Evolutionary conservation across 1,284 basidiomycete species (phyloP), one percentile per base, ranked within the genome.

Genomic region (Cutaneotrichosporon cyanovorans): DNA sequence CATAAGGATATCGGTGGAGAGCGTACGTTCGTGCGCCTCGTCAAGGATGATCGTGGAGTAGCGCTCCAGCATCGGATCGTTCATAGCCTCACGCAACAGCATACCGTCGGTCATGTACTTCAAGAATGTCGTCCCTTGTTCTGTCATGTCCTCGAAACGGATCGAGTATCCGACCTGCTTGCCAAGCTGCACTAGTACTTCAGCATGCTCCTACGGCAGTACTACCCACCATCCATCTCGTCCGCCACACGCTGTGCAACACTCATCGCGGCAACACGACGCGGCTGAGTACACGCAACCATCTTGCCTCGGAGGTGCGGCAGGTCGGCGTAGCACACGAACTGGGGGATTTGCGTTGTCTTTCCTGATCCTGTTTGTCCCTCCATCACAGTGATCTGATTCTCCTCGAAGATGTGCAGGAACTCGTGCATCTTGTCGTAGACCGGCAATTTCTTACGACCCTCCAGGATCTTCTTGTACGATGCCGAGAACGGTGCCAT

Each of bases 41-140:
- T 99, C 95, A 50, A 98, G 82, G 60, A 99, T 96, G 71, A 98
- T 89, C 15, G 91, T 95, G 28, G 88, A 92, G 73, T 99, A 99
- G 11, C 89, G 81, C 40, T 80, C 77, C 22, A 97, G 80, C 40
- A 82, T 79, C 25, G 87, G 85, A 70, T 98, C 95, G 71, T 93
- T 88, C 88, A 97, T 96, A 7, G 91, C 92, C 75, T 97, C 92
- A 33, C 92, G 84, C 22, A 95, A 78, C 50, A 91, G 79, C 91
- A 97, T 95, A 80, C 93, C 93, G 60, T 99, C 93, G 11, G 93
- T 98, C 92, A 98, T 96, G 75, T 98, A 97, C 69, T 93, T 92
- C 59, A 96, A 76, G 71, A 95, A 92, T 0, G 91, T 96, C 8
- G 82, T 87, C 0, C 86, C 87, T 0, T 80, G 79, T 56, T 90